Conservation (phyloP, 2,329 filamentous ascomycete species). For the Fusarium sambucinum region DNA sequence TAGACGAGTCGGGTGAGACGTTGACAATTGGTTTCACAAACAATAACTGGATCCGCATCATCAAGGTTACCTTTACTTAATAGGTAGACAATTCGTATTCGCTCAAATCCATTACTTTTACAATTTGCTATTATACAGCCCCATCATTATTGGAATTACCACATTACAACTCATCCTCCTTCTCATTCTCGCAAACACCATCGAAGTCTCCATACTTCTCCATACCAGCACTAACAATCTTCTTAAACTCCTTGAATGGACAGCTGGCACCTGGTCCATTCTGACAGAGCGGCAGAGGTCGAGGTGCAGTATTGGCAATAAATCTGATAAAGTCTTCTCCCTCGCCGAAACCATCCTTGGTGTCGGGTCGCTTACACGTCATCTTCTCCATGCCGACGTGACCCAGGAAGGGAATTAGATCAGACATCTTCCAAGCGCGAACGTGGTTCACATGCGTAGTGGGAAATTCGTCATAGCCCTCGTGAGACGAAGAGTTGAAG, state of each 20-base stretch:
- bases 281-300: conserved; percentile 40
- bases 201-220: conserved; percentile 43
- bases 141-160: not conserved
- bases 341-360: not conserved
- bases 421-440: conserved; percentile 45
- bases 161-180: conserved; percentile 31
- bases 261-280: conserved; percentile 40
- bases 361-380: conserved; percentile 26
- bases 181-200: conserved; percentile 37
- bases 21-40: conserved; percentile 57
- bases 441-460: conserved; percentile 42
- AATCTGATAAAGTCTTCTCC: conserved; percentile 42
- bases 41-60: conserved; percentile 55
- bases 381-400: conserved; percentile 47
- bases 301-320: conserved; percentile 42
- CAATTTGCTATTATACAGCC: not conserved
- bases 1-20: conserved; percentile 53
- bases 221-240: conserved; percentile 36
- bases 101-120: not conserved
- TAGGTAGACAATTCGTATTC: fast-evolving
- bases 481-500: conserved; percentile 39
- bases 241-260: conserved; percentile 37
- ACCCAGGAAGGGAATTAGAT: conserved; percentile 40
- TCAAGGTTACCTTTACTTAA: conserved; percentile 42
- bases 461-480: conserved; percentile 41